These are phyloP conservation scores for Salix suchowensis DNA, from an alignment of 345 rosid genomes.

Conservation along the genomic window DNA sequence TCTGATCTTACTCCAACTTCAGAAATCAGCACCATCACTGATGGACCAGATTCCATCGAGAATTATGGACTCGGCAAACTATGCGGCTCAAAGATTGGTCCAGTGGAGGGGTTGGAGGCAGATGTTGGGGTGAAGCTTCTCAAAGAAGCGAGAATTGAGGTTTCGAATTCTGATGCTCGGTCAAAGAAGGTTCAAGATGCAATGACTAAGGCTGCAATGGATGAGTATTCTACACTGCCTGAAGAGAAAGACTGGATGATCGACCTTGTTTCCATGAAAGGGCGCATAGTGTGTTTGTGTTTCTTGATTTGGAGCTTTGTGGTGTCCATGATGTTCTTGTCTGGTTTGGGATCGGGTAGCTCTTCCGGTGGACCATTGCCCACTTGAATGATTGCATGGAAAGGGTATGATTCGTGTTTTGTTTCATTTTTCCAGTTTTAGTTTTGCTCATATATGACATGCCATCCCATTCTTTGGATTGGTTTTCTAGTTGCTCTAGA, in stretches of 20 bases:
- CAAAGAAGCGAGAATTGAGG: slow-evolving; percentile 24
- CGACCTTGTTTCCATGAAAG: slow-evolving; percentile 16
- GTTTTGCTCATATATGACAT: neutral
- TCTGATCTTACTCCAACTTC: slow-evolving; percentile 16
- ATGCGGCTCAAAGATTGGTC: neutral
- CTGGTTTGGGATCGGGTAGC: slow-evolving; percentile 1
- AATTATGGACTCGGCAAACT: neutral
- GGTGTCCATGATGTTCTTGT: slow-evolving; percentile 8
- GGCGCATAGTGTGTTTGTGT: slow-evolving; percentile 10
- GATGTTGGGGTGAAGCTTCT: slow-evolving; percentile 24
- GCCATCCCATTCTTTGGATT: neutral
- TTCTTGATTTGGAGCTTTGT: slow-evolving; percentile 27
- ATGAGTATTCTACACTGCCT: slow-evolving; percentile 21
- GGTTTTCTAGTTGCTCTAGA: neutral
- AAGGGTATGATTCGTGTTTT: slow-evolving; percentile 3
- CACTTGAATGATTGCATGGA: slow-evolving; percentile 18
- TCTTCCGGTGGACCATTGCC: slow-evolving; percentile 26
- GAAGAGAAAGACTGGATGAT: slow-evolving; percentile 19
- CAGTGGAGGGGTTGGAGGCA: slow-evolving; percentile 5
- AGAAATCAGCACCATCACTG: neutral
- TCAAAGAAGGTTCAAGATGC: slow-evolving; percentile 36
- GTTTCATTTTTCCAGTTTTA: neutral
- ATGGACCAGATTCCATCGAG: neutral
- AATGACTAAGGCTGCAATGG: slow-evolving; percentile 16
- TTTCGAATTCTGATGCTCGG: slow-evolving; percentile 13